Conservation (phyloP, 345 rosid genomes). For the Stellera chamaejasme region DNA sequence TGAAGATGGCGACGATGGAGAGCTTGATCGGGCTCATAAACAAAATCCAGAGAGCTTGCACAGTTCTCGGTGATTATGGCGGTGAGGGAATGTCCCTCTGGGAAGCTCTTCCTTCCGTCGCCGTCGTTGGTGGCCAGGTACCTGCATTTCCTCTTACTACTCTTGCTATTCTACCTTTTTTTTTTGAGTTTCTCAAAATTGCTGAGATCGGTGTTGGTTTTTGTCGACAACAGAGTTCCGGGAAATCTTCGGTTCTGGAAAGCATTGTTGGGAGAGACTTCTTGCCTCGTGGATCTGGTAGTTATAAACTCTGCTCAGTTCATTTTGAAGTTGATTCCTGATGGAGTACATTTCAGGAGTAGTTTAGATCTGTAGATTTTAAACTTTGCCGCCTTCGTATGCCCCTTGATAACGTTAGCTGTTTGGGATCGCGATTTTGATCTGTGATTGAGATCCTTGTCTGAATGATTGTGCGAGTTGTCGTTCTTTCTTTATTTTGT, state of each 20-base stretch:
- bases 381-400: not conserved
- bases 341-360: not conserved
- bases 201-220: not conserved
- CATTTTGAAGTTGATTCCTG: not conserved
- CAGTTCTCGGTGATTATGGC: slow-evolving; percentile 93
- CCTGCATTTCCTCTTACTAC: not conserved
- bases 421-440: no score
- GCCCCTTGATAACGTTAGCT: no score
- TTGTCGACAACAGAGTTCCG: slow-evolving; percentile 61
- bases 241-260: slow-evolving; percentile 95
- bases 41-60: slow-evolving; percentile 96
- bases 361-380: not conserved
- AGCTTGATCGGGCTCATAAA: slow-evolving; percentile 92
- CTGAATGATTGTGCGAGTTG: not conserved
- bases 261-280: slow-evolving; percentile 97
- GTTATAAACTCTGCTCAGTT: slow-evolving; percentile 1
- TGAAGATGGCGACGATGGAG: slow-evolving; percentile 88
- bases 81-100: slow-evolving; percentile 99
- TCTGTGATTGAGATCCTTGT: not conserved
- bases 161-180: slow-evolving; percentile 6
- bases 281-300: slow-evolving; percentile 99
- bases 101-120: slow-evolving; percentile 98
- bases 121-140: slow-evolving; percentile 99
- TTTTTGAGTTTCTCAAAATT: slow-evolving; percentile 9
- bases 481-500: not conserved